A percentile compares a stretch with the other conserved stretches of the same genome.
phyloP scores from a whole-genome alignment of 345 rosid genomes.

The Murraya paniculata region DNA sequence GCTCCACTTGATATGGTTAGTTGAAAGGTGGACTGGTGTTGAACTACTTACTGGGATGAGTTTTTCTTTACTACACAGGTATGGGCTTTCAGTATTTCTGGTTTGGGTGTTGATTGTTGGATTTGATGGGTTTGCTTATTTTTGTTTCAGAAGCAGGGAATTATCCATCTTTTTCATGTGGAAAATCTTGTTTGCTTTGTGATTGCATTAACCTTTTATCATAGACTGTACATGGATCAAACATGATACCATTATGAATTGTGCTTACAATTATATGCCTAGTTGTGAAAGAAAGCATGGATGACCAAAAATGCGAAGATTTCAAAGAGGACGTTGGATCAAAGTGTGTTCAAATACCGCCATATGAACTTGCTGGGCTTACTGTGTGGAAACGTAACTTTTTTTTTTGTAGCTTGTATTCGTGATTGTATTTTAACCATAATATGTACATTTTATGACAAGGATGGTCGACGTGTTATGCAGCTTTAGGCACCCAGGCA shows the following conservation, averaged over 20 bases:
- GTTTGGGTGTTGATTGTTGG: neutral
- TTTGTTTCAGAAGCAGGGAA: neutral
- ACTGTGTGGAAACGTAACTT: too few species aligned
- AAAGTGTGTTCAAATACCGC: too few species aligned
- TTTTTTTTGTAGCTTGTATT: too few species aligned
- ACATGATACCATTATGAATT: neutral
- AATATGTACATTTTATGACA: too few species aligned
- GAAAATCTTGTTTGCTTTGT: neutral
- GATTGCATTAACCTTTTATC: neutral
- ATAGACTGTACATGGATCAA: neutral
- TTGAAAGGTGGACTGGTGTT: neutral
- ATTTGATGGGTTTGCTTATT: neutral
- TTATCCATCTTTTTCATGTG: neutral
- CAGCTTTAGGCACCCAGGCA: too few species aligned
- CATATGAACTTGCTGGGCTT: too few species aligned
- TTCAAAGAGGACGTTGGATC: too few species aligned
- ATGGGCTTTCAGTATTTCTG: neutral
- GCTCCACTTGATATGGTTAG: neutral
- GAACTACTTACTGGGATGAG: neutral
- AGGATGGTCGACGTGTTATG: too few species aligned
- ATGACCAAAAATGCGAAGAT: too few species aligned
- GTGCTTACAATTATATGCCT: neutral
- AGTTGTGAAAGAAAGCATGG: neutral
- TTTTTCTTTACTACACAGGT: neutral
- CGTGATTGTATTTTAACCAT: too few species aligned